A percentile compares a stretch with the other conserved stretches of the same genome.
Conservation (phyloP, 2,329 filamentous ascomycete genomes). For the Aspergillus piperis region DNA sequence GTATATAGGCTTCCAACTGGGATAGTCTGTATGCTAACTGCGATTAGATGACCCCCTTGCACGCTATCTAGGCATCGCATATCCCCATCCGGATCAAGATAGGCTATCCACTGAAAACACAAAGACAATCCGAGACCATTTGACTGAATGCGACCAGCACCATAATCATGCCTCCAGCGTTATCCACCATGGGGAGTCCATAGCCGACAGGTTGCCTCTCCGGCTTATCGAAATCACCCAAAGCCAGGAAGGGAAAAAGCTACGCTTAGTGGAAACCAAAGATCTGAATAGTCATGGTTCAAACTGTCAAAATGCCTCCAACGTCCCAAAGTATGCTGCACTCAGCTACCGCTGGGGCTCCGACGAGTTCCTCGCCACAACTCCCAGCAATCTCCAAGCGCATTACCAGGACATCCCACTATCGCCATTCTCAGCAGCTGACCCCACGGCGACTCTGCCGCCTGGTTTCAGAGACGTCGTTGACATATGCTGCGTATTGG, state of each 20-base stretch:
- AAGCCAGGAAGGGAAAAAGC: not conserved
- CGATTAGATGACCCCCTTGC: not conserved
- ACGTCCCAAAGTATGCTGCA: not conserved
- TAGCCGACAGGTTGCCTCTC: not conserved
- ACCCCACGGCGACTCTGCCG: not conserved
- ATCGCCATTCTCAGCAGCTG: not conserved
- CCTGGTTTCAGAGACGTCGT: not conserved
- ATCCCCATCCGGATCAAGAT: not conserved
- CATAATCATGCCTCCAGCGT: not conserved
- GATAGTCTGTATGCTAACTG: not conserved
- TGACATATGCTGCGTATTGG: not conserved
- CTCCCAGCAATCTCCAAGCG: not conserved
- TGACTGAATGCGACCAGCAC: not conserved
- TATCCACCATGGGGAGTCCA: not conserved
- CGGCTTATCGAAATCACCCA: not conserved
- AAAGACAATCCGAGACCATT: not conserved
- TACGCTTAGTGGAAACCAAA: not conserved
- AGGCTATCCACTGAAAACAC: not conserved
- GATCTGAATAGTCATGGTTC: not conserved
- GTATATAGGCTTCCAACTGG: not conserved
- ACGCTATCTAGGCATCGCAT: not conserved
- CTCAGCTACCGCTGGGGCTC: constrained; percentile 1
- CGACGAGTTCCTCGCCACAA: not conserved
- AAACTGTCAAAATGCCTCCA: not conserved
- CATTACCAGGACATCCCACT: not conserved